Evolutionary conservation across 1,284 basidiomycete genomes (phyloP).

Genomic region (Trichosporon ovoides): DNA sequence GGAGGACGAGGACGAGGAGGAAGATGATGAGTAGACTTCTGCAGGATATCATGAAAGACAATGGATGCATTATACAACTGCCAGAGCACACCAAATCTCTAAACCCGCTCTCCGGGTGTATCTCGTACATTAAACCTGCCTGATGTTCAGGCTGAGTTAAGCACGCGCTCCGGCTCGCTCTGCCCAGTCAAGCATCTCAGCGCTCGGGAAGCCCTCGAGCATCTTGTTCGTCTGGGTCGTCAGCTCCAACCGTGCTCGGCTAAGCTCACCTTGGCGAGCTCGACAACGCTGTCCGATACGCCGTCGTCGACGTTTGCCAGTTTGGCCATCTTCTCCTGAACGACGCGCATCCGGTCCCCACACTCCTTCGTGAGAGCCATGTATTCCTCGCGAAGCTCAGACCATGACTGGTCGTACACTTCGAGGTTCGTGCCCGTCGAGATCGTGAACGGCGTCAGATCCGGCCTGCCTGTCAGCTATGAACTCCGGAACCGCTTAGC

Average conservation of each 20-base stretch:
- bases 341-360: constrained; percentile 26
- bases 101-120: no score
- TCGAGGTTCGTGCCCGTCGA: constrained; percentile 37
- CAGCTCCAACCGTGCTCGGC: background rate
- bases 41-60: background rate
- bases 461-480: constrained; percentile 25
- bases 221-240: constrained; percentile 37
- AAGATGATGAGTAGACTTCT: constrained; percentile 53
- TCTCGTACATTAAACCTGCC: no score
- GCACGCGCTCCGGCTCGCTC: constrained; percentile 19
- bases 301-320: constrained; percentile 36
- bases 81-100: no score
- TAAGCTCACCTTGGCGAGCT: constrained; percentile 46
- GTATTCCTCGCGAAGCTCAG: constrained; percentile 38
- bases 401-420: constrained; percentile 42
- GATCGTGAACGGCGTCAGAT: constrained; percentile 38
- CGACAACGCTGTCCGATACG: constrained; percentile 38
- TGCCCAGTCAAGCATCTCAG: constrained; percentile 44
- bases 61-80: constrained; percentile 7
- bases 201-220: constrained; percentile 37
- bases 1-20: constrained; percentile 80
- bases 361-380: constrained; percentile 34
- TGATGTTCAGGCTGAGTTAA: no score
- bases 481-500: no score
- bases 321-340: constrained; percentile 35